Evolutionary conservation across 2,329 filamentous ascomycete species (phyloP), one percentile per base, ranked within the genome.

Genomic region (Fusarium bulbicola): DNA sequence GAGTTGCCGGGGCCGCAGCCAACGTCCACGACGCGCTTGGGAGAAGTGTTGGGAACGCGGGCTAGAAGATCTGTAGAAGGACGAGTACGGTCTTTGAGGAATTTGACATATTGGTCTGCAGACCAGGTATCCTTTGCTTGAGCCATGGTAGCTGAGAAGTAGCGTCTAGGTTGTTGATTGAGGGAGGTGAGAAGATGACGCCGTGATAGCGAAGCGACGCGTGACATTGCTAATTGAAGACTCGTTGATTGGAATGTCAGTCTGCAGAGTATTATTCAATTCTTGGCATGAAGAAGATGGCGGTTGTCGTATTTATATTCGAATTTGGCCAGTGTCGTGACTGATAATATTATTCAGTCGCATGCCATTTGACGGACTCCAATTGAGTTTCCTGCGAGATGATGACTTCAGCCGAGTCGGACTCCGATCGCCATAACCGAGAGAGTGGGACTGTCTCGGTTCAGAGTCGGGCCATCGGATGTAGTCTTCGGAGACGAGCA

Each of bases 1-100:
- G 86, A 89, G 80, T 90, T 91, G 10, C 86, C 89, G 0, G 89
- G 89, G 0, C 89, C 89, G 77, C 89, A 91, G 72, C 89, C 89
- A 3, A 91, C 81, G 66, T 91, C 89, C 73, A 89, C 81, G 72
- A 91, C 85, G 34, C 77, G 80, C 15, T 80, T 75, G n/a, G 86
- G 80, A 0, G 75, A 61, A 20, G 80, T 72, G 3, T 86, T 80
- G 1, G 82, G 80, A 6, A 89, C 77, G 37, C 84, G 86, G 11
- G 84, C 70, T 14, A 91, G 79, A 2, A 91, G 84, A 68, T 91
- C 89, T 46, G 83, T 81, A 1, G 86, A 84, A 12, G 88, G 83
- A 6, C 85, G 84, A 0, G 87, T 90, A 64, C 88, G 85, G 59
- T 90, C 85, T 57, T 81, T 79, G 70, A 80, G 78, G 73, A 90